Conservation (phyloP, 192 early-diverging fungal species). For the Obelidium mucronatum region DNA sequence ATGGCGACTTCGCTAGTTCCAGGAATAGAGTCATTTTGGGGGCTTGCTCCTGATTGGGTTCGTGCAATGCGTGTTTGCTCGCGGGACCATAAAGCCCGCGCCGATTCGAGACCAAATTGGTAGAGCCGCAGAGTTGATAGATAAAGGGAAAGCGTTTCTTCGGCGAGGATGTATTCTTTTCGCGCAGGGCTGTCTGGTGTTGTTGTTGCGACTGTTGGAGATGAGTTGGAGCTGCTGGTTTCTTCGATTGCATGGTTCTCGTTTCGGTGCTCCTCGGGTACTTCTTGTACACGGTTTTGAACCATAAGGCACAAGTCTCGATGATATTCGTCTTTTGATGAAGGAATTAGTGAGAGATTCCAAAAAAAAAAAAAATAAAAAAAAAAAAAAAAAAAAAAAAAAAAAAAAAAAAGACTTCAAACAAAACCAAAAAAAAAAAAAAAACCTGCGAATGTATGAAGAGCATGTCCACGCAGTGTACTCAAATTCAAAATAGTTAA, state of each 20-base stretch:
- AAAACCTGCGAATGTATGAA: constrained; percentile 53
- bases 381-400: no score
- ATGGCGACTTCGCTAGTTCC: constrained; percentile 9
- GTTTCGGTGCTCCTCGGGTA: neutral
- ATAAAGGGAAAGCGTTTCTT: constrained; percentile 48
- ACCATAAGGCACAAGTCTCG: constrained; percentile 13
- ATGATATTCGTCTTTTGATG: constrained; percentile 41
- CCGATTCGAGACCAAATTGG: constrained; percentile 54
- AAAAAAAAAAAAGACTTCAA: no score
- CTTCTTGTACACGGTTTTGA: neutral
- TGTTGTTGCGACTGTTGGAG: neutral
- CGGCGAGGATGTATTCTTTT: constrained; percentile 4
- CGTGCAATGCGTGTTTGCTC: constrained; percentile 18
- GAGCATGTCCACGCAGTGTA: constrained; percentile 48
- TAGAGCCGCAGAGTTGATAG: constrained; percentile 51
- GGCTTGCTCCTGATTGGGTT: neutral
- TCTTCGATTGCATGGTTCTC: neutral
- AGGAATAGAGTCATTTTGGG: neutral
- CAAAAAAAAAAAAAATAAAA: no score
- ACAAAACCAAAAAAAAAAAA: no score
- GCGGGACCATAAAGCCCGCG: constrained; percentile 48
- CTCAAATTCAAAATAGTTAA: constrained; percentile 48
- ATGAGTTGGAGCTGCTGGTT: no score
- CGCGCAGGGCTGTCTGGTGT: neutral
- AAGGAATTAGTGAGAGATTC: no score